These are phyloP conservation scores for Leccinellum albellum DNA, from an alignment of 768 basidiomycete genomes.

Conservation along the genomic window DNA sequence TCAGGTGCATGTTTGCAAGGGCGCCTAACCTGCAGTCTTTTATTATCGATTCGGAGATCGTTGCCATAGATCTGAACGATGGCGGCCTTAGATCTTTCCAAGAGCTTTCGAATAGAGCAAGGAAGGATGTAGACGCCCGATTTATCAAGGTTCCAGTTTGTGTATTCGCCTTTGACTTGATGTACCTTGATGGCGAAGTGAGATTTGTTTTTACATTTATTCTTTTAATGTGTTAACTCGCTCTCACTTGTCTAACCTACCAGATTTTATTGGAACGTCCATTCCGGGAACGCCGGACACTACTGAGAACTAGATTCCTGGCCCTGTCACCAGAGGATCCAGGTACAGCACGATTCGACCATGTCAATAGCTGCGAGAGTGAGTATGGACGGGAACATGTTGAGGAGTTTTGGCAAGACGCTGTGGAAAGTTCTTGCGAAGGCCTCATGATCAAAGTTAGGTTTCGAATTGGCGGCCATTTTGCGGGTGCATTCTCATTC, in stretches of 20 bases:
- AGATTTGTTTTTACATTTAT: constrained; percentile 19
- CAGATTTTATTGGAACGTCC: constrained; percentile 66
- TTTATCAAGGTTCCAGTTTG: constrained; percentile 78
- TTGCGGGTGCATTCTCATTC: background rate
- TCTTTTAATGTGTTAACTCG: background rate
- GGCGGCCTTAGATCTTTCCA: constrained; percentile 78
- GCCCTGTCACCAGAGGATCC: constrained; percentile 42
- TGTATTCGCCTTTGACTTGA: constrained; percentile 86
- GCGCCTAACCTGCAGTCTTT: constrained; percentile 51
- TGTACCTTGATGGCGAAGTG: constrained; percentile 81
- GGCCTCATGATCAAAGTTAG: constrained; percentile 90
- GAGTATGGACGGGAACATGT: constrained; percentile 57
- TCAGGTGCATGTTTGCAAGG: constrained; percentile 46
- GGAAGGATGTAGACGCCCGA: constrained; percentile 73
- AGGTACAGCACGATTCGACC: constrained; percentile 58
- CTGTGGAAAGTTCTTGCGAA: constrained; percentile 76
- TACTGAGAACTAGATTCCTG: constrained; percentile 64
- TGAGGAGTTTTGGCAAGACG: constrained; percentile 71
- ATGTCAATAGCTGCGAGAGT: constrained; percentile 72
- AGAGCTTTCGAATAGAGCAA: constrained; percentile 78
- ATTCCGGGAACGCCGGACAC: constrained; percentile 65
- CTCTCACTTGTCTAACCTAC: background rate
- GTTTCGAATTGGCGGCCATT: constrained; percentile 7
- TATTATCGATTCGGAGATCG: constrained; percentile 84
- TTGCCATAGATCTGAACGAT: constrained; percentile 67